Base-by-base conservation (phyloP, 805 yeast genomes). In the Kazachstania africana region DNA sequence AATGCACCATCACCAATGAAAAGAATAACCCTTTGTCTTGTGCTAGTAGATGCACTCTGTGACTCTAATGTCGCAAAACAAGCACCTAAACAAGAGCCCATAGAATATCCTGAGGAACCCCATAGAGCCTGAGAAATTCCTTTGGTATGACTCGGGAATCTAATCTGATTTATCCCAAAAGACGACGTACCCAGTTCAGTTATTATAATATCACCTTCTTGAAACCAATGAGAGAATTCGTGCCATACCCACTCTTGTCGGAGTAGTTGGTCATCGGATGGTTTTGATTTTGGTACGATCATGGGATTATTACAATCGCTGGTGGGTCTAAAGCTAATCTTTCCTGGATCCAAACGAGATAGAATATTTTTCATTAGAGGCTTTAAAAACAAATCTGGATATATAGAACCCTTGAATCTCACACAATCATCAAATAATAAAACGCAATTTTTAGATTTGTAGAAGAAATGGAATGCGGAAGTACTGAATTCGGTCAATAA, bases 401-500 rank as follows among this genome's bases (percentile, higher is more conserved):
- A 76, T 14, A 68, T 63, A 28, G 81, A 79, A 41, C 60, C 68
- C 48, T 63, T 70, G 44, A 75, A 66, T 54, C 75, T 75, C 43
- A 74, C 70, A 57, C 68, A 65, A 52, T 75, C 75, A 3, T 81
- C 70, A 51, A 75, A 81, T 65, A 76, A 69, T 57, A 75, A 79
- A 37, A 75, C 65, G 39, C 74, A 66, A 55, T 76, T 74, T 48
- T 68, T 72, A 36, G 81, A 72, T 48, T 70, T 68, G 59, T 73
- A 74, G 24, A 70, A 64, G 55, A 76, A 76, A 12, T 80, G 71
- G 60, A 76, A 76, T 3, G 88, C 75, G 40, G 88, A 87, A 23
- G 93, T 81, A 63, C 78, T 80, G 68, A 78, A 81, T 56, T 81
- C 93, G 17, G 87, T 75, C 42, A 78, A 60, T 50, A 80, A 59